Evolutionary conservation across 129 eudicot genomes (phyloP), one percentile per base, ranked within the genome.

Genomic region (Oenanthe sinensis): DNA sequence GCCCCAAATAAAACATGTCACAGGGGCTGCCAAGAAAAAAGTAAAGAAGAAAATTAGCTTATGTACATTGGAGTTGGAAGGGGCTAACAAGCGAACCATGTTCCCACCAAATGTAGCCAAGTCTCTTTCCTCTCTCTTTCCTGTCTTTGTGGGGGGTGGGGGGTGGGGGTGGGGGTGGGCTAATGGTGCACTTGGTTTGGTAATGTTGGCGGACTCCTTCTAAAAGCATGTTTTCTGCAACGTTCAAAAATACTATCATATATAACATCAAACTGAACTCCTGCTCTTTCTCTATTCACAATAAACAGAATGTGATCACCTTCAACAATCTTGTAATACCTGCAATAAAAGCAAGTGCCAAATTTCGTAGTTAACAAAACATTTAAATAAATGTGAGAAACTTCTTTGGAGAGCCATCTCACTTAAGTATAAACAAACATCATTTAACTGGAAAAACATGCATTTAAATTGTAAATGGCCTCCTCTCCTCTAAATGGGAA

Each of bases 191-290:
- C 81, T 49, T 91, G 88, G 80, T 94, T 88, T 5, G 96, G 98
- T 85, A 95, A 44, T 50, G 87, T 90, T 46, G 91, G 97, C 28
- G 90, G 97, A 22, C 72, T 86, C 86, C 88, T 95, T 79, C 92
- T 90, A 79, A 92, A 91, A 1, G 85, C 97, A 76, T 95, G 99
- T 78, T 95, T 95, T 78, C 99, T 86, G 84, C 97, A 92, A 0
- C 97, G 90, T 81, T 95, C 97, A 75, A 95, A 95, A 36, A 95
- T 95, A 87, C 96, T 92, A 79, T 95, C 96, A 47, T 95, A 95
- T 58, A 95, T 86, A 85, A 95, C 86, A 86, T 95, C 99, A 63
- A 95, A 95, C 77, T 95, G 97, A 80, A 89, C 90, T 74, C 97
- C 97, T 43, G 99, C 97, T 87, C 99, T 87, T 81, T 95, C 99